These are phyloP conservation scores for Rhipidocladum racemiflorum DNA, from an alignment of 176 grass and related monocot species.

Conservation along the genomic window DNA sequence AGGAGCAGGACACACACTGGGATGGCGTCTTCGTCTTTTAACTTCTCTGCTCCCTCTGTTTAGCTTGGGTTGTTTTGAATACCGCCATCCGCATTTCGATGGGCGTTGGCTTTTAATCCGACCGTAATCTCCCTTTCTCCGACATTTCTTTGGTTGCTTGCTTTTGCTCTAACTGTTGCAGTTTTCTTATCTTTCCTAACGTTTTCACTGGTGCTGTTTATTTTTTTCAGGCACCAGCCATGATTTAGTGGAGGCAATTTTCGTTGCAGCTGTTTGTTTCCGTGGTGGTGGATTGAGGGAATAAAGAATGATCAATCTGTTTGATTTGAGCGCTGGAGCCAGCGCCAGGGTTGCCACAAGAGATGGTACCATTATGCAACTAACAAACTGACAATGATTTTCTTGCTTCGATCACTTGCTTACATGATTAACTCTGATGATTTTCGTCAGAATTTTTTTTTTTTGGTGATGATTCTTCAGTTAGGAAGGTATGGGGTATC, in stretches of 20 bases:
- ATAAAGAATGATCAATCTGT: conserved; percentile 55
- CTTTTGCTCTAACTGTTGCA: background rate
- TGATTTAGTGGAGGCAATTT: conserved; percentile 11
- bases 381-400: conserved; percentile 27
- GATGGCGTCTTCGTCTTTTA: background rate
- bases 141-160: background rate
- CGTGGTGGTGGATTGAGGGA: conserved; percentile 27
- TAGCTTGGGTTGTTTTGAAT: background rate
- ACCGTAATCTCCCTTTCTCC: background rate
- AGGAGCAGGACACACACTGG: background rate
- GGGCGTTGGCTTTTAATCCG: background rate
- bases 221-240: conserved; percentile 12
- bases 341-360: conserved; percentile 36
- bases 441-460: background rate
- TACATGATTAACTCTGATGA: conserved; percentile 26
- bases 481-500: background rate
- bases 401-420: conserved; percentile 27
- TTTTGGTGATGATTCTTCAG: conserved; percentile 21
- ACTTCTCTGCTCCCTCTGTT: background rate
- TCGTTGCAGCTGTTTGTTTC: conserved; percentile 30
- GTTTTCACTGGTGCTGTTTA: background rate
- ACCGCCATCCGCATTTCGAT: no score
- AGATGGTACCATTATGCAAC: conserved; percentile 46
- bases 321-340: conserved; percentile 50
- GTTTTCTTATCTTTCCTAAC: background rate